Evolutionary conservation across 345 rosid species (phyloP).

Genomic region (Mangifera indica): DNA sequence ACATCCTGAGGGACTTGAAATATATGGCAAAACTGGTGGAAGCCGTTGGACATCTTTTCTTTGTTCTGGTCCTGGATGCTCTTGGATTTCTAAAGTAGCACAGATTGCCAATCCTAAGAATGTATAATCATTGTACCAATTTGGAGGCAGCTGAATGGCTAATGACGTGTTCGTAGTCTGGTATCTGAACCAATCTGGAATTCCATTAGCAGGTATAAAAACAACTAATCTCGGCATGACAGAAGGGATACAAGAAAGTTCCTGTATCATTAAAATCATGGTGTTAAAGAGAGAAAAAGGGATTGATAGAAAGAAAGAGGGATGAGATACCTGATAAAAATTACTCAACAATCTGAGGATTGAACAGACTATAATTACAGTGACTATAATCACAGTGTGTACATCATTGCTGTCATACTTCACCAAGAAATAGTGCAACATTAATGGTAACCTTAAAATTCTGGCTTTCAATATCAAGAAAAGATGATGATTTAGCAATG

Average conservation of each 20-base stretch:
- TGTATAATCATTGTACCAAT: conserved; percentile 7
- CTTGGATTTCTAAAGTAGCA: conserved; percentile 10
- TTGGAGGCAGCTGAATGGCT: not conserved
- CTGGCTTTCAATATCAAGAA: not conserved
- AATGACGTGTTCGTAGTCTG: not conserved
- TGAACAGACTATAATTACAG: not conserved
- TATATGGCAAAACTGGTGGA: not conserved
- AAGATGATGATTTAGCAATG: conserved; percentile 5
- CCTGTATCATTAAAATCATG: conserved; percentile 5
- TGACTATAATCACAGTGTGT: too few relatives aligned
- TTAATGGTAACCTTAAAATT: not conserved
- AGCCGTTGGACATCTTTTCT: not conserved
- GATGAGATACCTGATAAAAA: not conserved
- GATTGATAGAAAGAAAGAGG: not conserved
- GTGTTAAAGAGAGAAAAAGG: not conserved
- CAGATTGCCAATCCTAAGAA: conserved; percentile 19
- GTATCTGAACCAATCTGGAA: conserved; percentile 16
- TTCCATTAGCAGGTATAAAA: conserved; percentile 8
- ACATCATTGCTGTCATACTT: not conserved
- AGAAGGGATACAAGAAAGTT: not conserved
- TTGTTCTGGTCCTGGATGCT: not conserved
- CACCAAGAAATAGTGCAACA: not conserved
- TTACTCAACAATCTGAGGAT: not conserved
- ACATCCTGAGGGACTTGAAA: not conserved
- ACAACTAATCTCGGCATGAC: not conserved